phyloP scores from a whole-genome alignment of 495 filamentous ascomycete genomes.

The Penicillium cosmopolitanum region DNA sequence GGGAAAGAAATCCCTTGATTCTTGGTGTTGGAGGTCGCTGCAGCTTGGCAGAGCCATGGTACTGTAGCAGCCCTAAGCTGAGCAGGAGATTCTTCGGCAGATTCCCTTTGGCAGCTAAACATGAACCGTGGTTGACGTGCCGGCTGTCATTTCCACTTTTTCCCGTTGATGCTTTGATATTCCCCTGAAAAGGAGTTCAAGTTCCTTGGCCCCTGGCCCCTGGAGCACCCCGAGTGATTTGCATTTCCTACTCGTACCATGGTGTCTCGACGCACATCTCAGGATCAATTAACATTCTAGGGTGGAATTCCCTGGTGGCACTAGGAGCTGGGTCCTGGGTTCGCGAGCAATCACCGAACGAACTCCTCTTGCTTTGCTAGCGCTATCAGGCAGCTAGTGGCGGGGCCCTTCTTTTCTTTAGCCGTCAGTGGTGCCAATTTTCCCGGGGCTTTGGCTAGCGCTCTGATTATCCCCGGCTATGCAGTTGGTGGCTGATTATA shows the following conservation, averaged over 20 bases:
- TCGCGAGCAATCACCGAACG: slow-evolving; percentile 2
- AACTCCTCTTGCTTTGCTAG: background rate
- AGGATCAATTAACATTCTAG: background rate
- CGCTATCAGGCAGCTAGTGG: slow-evolving; percentile 2
- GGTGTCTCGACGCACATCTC: background rate
- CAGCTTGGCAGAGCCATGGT: slow-evolving; percentile 11
- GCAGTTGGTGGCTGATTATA: slow-evolving; percentile 12
- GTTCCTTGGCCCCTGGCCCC: too few species aligned
- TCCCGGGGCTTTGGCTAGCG: slow-evolving; percentile 1
- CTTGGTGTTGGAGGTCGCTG: background rate
- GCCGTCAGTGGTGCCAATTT: background rate
- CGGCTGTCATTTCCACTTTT: slow-evolving; percentile 5
- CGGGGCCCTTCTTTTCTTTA: background rate
- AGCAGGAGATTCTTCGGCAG: background rate
- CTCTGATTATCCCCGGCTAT: slow-evolving; percentile 2
- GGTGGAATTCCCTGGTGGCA: background rate
- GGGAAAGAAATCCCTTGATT: background rate
- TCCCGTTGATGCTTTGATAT: background rate
- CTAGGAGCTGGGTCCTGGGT: background rate
- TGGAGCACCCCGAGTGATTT: too few species aligned
- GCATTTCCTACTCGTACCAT: background rate
- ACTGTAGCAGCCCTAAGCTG: slow-evolving; percentile 2
- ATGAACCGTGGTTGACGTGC: background rate
- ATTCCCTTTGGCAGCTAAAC: background rate
- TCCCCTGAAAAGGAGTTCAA: background rate